Base-by-base conservation (phyloP, 2,329 filamentous ascomycete species). In the Tolypocladium sp. region DNA sequence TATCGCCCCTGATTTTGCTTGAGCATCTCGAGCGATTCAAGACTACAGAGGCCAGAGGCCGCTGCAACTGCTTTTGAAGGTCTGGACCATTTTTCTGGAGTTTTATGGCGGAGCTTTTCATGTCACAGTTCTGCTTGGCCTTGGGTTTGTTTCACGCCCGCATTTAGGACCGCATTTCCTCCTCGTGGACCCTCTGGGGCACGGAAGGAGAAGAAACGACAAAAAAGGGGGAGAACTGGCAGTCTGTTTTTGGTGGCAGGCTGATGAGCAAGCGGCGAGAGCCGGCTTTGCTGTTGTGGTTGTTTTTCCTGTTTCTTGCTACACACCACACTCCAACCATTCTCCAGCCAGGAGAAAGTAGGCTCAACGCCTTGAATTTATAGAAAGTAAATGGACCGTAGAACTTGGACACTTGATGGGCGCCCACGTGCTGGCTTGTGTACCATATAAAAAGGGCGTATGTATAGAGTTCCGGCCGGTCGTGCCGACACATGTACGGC, bases 381-480 rank as follows among this genome's bases (percentile, higher is more conserved):
- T 56, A 56, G 54, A 56, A 56, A 56, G 37, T 30, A 40, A 56
- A 56, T 56, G 54, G 38, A 56, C 40, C 54, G 54, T 56, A 56
- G 54, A 56, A 56, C 54, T 56, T 56, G 54, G 54, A 56, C 54
- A 56, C 38, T 56, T 44, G 54, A 56, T n/a, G 37, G 38, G 54
- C 38, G 54, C 54, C 54, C 54, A 30, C 54, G 54, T 56, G 54
- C 54, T 56, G 38, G 25, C 54, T 56, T 56, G 54, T 42, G 38
- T 55, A 33, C 54, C 54, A 56, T 30, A 33, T 10, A 52, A 13
- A 38, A n/a, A 35, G 4, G 49, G 49, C 30, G 17, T 33, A n/a
- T 52, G 20, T n/a, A 35, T 52, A 35, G 49, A 52, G 10, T 35
- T n/a, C 37, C 33, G 25, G 49, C 33, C 17, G 27, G 46, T 27